Evolutionary conservation across 345 rosid species (phyloP), one percentile per base, ranked within the genome.

Genomic region (thale cress (Arabidopsis thaliana)): DNA sequence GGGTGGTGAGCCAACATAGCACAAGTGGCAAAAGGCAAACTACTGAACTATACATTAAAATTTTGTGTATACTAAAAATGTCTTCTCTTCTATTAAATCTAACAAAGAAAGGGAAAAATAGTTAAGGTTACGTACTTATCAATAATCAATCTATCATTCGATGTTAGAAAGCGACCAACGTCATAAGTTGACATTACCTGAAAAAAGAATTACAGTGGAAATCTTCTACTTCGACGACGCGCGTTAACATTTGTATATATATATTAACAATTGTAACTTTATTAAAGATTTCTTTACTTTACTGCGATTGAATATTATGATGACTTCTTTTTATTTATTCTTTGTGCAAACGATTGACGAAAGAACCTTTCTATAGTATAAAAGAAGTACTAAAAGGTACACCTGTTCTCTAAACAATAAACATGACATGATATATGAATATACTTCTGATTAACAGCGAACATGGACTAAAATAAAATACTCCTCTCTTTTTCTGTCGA

Each of bases 91-190:
- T 28, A 42, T 6, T 32, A 23, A 32, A 61, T 42, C 12, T 63
- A 13, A 33, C 63, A 6, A 51, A 49, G 9, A 24, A 42, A 14
- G 45, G 22, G 11, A 72, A 72, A 50, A 13, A 25, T 3, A 28
- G 4, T 28, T 28, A 28, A 28, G 32, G 32, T 28, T 3, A 40
- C 45, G 13, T 37, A 65, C 65, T 65, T 50, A 65, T 36, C 72
- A 58, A 66, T 65, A 50, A 65, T 36, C 72, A 58, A 66, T 74
- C 44, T 58, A 38, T 74, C 52, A 34, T 58, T 75, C 33, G 56
- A 66, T 57, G 36, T 30, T 75, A 68, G 63, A 75, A 59, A 75
- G 74, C 69, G 79, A 68, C 79, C 16, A 68, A 33, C 69, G 63
- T 68, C 56, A 68, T 24, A 67, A 69, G 79, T 60, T 69, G 79